Evolutionary conservation across 306 rosid species (phyloP).

Genomic region (Pyrus pyrifolia): DNA sequence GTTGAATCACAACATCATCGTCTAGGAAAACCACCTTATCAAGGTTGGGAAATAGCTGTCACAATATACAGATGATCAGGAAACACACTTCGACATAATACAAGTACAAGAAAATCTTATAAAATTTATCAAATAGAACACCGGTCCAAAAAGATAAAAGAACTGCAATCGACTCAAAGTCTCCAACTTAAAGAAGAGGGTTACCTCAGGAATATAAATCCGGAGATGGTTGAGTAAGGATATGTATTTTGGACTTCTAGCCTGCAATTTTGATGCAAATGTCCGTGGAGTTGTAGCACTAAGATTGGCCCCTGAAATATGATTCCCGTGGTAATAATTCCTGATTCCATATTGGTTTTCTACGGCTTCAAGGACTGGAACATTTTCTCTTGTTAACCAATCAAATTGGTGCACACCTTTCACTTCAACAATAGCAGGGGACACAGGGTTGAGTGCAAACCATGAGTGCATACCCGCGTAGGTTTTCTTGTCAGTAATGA

Average conservation of each 20-base stretch:
- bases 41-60: conserved; percentile 89
- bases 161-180: not conserved
- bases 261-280: conserved; percentile 80
- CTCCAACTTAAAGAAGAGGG: conserved; percentile 6
- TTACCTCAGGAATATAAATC: conserved; percentile 94
- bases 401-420: conserved; percentile 95
- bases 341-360: conserved; percentile 83
- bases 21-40: conserved; percentile 91
- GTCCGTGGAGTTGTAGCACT: conserved; percentile 60
- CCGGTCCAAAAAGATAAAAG: not conserved
- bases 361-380: conserved; percentile 97
- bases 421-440: conserved; percentile 94
- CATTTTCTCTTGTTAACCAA: conserved; percentile 98
- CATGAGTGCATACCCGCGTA: conserved; percentile 99
- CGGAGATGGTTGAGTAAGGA: conserved; percentile 95
- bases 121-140: not conserved
- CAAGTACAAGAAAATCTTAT: not conserved
- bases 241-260: conserved; percentile 98
- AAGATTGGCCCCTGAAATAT: conserved; percentile 59
- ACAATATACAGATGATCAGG: conserved; percentile 27
- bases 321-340: conserved; percentile 93
- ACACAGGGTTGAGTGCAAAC: conserved; percentile 88
- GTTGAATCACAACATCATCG: conserved; percentile 92
- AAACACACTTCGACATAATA: not conserved
- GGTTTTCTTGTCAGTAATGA: conserved; percentile 95